Base-by-base conservation (phyloP, 345 rosid genomes). In the Ceriops decandra region DNA sequence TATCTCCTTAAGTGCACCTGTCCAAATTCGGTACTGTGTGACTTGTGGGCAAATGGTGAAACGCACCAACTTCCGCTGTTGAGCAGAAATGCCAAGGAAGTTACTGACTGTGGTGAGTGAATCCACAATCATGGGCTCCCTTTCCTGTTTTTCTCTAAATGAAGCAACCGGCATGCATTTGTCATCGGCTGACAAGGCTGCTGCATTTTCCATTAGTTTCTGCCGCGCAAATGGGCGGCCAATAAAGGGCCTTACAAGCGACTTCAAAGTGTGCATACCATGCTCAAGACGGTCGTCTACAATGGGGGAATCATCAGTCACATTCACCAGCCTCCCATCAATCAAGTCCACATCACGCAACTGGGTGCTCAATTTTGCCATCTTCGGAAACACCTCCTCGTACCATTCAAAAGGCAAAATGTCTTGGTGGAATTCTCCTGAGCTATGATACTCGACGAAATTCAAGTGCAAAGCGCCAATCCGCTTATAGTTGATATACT, bases 1-100 rank as follows among this genome's bases (percentile, higher is more conserved):
- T 60, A 87, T 59, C 84, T 85, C 87, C 80, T 82, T 76, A 20
- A 89, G 85, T 1, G 86, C 76, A 26, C 89, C 87, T 22, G 77
- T 76, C 93, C 96, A 90, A 72, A 93, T 88, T 67, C 84, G 85
- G 67, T 83, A 77, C 71, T 80, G 85, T 7, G 97, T 88, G 22
- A 93, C 90, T 81, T 85, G 97, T 7, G 89, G 83, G 75, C 89
- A 81, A 10, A 93, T 76, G 74, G 79, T 46, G 52, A 65, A 35
- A 19, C 95, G 83, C 68, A 87, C 95, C 20, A 73, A 62, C 78
- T 92, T 87, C 85, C 87, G 74, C 47, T 87, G 91, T 59, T 88
- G 98, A 2, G 93, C 88, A 15, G 95, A 77, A 61, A 92, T 74
- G 32, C 83, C 78, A 46, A 87, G 90, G 64, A 80, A 71, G 74